Percentiles rank a stretch among this genome's conserved stretches.
Conservation (phyloP, 2,329 filamentous ascomycete genomes). For the Paraphaeosphaeria minitans region DNA sequence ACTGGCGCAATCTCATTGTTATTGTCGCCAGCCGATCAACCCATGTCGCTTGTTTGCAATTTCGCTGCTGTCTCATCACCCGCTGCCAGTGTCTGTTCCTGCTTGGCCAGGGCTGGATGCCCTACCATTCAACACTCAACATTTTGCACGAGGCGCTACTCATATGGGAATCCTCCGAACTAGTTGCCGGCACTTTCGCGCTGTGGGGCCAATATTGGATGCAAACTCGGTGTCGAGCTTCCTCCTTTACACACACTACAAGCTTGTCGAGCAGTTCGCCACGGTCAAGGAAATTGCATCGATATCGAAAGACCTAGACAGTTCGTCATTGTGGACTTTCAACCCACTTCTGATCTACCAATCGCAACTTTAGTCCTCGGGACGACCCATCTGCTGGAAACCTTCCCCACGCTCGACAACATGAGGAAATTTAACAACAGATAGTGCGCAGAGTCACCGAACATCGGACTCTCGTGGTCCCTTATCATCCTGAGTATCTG, state of each 20-base stretch:
- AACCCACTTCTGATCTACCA: slow-evolving; percentile 1
- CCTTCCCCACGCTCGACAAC: neutral
- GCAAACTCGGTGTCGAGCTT: neutral
- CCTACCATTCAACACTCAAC: neutral
- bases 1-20: slow-evolving; percentile 5
- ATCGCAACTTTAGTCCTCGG: slow-evolving; percentile 2
- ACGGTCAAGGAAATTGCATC: neutral
- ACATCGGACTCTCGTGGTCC: neutral
- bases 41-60: neutral
- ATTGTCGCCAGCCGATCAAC: neutral
- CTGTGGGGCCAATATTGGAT: neutral
- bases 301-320: too few species aligned
- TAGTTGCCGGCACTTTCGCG: slow-evolving; percentile 1
- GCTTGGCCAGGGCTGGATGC: neutral
- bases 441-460: neutral
- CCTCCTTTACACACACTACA: neutral
- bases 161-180: slow-evolving; percentile 1
- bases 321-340: neutral
- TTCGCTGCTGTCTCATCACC: neutral
- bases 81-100: neutral
- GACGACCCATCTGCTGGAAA: slow-evolving; percentile 1
- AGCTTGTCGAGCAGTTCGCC: neutral
- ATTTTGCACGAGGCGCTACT: neutral
- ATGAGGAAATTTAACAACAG: neutral
- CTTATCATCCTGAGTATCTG: neutral